phyloP scores from a whole-genome alignment of 2,329 filamentous ascomycete species.

The Colletotrichum godetiae region DNA sequence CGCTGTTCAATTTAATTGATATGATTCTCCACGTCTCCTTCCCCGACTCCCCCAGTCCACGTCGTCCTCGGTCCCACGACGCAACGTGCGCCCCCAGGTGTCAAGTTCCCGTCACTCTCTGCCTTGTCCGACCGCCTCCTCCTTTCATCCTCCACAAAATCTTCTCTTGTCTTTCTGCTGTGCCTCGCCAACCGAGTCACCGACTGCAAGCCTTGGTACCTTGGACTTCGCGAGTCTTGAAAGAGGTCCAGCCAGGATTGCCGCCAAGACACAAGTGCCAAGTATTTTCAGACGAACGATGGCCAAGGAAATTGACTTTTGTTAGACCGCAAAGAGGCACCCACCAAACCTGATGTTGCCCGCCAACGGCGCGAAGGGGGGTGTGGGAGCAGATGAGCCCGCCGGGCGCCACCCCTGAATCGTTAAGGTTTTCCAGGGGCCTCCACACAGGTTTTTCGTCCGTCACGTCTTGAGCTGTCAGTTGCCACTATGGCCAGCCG shows the following conservation, averaged over 20 bases:
- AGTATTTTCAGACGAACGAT: constrained; percentile 17
- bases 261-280: constrained; percentile 11
- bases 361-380: constrained; percentile 2
- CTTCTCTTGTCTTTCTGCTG: neutral
- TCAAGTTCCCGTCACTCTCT: constrained; percentile 1
- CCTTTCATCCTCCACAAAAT: neutral
- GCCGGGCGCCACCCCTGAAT: constrained; percentile 1
- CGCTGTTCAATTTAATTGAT: neutral
- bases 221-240: neutral
- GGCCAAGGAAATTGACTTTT: constrained; percentile 2
- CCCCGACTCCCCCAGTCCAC: too few relatives aligned
- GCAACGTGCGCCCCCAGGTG: neutral
- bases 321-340: neutral
- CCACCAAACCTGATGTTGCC: neutral
- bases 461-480: neutral
- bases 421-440: neutral
- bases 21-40: neutral
- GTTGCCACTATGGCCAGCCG: neutral
- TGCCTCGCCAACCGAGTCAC: neutral
- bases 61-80: neutral
- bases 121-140: neutral
- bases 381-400: neutral
- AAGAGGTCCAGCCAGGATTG: neutral
- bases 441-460: neutral
- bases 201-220: neutral